Evolutionary conservation across 768 basidiomycete genomes (phyloP), one percentile per base, ranked within the genome.

Genomic region (Candolleomyces eurysporus): DNA sequence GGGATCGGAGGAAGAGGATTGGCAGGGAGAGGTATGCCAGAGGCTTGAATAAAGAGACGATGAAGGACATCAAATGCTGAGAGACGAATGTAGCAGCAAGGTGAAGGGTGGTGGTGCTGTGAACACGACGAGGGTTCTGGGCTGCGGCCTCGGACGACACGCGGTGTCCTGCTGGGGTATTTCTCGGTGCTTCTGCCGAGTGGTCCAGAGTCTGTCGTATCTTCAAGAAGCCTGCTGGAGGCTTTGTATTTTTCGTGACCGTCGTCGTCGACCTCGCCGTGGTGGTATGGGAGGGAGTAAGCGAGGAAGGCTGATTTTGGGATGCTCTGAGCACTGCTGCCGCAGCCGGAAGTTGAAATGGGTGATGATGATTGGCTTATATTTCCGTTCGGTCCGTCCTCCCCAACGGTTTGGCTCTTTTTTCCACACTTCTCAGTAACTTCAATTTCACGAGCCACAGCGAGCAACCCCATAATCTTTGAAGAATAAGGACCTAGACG

Each of bases 11-110:
- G 51, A 91, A 72, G 66, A 92, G 75, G 63, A 86, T 68, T 1
- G 92, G 92, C 36, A 93, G 79, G 31, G 91, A 91, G 62, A 90
- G 66, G 69, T 93, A 94, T 51, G 88, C 91, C 57, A 92, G 73
- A 5, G 91, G 87, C 71, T 84, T 89, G 72, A 91, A 71, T 61
- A 91, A 61, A 58, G 78, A 76, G 51, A 80, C 68, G 66, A 91
- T 69, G 68, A 88, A 76, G 63, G 86, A 86, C 91, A 92, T 92
- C 68, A 67, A 56, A 60, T 63, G 46, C 60, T 67, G 57, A 54
- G 61, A 59, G 57, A 59, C 32, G 40, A 51, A 26, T 40, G 40
- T 52, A 48, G 55, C 39, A 19, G 60, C 60, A 11, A 61, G 60
- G 21, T 48, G 21, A 9, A 21, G 55, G 4, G 61, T 43, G 22